phyloP scores from a whole-genome alignment of 768 basidiomycete genomes.

The Hysterangium stoloniferum region DNA sequence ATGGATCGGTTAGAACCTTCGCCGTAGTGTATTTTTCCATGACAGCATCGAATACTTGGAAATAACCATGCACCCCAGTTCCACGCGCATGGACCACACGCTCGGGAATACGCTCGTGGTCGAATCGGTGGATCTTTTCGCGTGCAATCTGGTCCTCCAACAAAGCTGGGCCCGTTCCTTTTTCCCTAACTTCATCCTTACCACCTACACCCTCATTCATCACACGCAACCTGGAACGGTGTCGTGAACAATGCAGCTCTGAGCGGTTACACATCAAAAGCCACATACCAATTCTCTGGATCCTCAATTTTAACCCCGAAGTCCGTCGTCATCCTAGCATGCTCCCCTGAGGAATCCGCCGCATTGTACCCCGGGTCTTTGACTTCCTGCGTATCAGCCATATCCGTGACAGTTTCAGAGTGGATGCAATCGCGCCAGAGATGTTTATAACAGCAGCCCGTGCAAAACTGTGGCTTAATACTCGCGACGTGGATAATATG shows the following conservation, averaged over 20 bases:
- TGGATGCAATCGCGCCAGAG: too few relatives aligned
- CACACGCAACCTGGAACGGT: too few relatives aligned
- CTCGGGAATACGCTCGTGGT: slow-evolving; percentile 87
- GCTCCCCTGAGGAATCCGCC: neutral
- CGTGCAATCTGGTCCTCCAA: slow-evolving; percentile 73
- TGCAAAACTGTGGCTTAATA: too few relatives aligned
- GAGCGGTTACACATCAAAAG: too few relatives aligned
- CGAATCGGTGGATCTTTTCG: slow-evolving; percentile 73
- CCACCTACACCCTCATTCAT: too few relatives aligned
- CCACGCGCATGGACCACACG: slow-evolving; percentile 71
- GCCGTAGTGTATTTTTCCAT: slow-evolving; percentile 69
- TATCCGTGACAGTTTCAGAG: neutral
- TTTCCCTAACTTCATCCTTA: too few relatives aligned
- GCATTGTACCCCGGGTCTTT: neutral
- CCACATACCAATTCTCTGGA: slow-evolving; percentile 55
- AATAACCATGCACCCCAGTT: slow-evolving; percentile 75
- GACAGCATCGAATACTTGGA: slow-evolving; percentile 61
- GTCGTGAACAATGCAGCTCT: too few relatives aligned
- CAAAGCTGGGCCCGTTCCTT: slow-evolving; percentile 71
- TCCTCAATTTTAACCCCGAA: slow-evolving; percentile 50
- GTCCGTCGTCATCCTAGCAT: slow-evolving; percentile 40
- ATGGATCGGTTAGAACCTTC: slow-evolving; percentile 62
- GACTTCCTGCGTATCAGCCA: neutral
- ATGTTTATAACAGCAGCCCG: too few relatives aligned
- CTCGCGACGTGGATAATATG: too few relatives aligned